Base-by-base conservation (phyloP, 2,329 filamentous ascomycete genomes). In the Fusarium denticulatum region DNA sequence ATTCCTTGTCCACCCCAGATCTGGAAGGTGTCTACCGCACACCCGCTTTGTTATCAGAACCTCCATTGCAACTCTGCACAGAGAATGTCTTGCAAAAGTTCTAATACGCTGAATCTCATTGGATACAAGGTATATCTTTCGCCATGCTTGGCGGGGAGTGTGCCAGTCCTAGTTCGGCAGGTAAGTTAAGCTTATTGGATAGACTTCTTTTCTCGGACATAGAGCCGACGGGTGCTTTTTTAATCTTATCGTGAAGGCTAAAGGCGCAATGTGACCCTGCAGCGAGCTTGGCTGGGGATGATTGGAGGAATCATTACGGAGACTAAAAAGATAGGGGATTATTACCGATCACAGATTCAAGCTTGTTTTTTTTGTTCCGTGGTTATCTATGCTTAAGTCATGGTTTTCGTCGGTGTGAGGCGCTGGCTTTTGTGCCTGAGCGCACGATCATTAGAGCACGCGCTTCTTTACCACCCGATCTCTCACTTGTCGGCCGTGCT, bases 241-340 rank as follows among this genome's bases (percentile, higher is more conserved):
- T 39, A 34, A 66, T 67, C 68, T 62, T 71, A 71, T 71, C 67
- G 42, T 30, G n/a, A 49, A 71, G 67, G 18, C 62, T 67, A 71
- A 67, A 65, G 42, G 15, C 52, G 65, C 50, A 53, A 69, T 69
- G 26, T 16, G 13, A 69, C 66, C 16, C 20, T 45, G 11, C 4
- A 15, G 39, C 16, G 13, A 34, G 7, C 50, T 69, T 69, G 67
- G 42, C 46, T 0, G 18, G 16, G 5, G 2, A 11, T 65, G 43
- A 65, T 70, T 70, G 67, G 67, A 55, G 52, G 65, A 61, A 52
- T 28, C 2, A 13, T 24, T 1, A 2, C 22, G 60, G 40, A 4
- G 40, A 57, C 18, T 18, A 39, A 13, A 43, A 12, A 7, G n/a
- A 13, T 22, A 36, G 26, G 45, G 24, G 13, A 50, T 46, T 30